Conservation (phyloP, 129 eudicot species). For the Flaveria robusta region DNA sequence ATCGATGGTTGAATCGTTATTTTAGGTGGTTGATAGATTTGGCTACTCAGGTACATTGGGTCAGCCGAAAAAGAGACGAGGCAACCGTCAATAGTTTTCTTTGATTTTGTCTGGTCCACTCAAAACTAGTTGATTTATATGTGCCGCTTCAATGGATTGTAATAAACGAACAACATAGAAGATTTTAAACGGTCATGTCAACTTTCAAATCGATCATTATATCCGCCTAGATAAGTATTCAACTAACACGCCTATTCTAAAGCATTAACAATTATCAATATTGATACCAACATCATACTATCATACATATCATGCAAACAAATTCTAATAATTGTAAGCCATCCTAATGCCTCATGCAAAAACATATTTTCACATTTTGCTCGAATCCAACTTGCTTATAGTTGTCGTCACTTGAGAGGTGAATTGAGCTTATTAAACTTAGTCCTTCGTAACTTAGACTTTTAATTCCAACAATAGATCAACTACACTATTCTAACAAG, state of each 20-base stretch:
- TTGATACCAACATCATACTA: background rate
- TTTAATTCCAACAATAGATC: no score
- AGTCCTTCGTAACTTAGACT: no score
- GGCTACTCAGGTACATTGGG: no score
- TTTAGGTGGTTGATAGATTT: no score
- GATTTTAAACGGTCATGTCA: background rate
- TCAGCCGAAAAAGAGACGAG: background rate
- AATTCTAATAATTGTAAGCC: no score
- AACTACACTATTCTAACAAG: no score
- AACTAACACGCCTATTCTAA: background rate
- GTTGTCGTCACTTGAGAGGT: no score
- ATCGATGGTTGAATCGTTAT: no score
- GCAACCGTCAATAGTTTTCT: background rate
- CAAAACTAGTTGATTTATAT: background rate
- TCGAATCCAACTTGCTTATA: no score
- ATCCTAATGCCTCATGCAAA: no score
- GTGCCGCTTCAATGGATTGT: background rate
- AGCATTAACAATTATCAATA: background rate
- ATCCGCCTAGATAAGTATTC: background rate
- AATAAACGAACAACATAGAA: background rate
- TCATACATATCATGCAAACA: background rate
- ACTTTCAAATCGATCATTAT: background rate
- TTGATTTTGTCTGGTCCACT: background rate
- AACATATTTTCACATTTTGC: no score
- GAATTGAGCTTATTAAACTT: no score